phyloP scores from a whole-genome alignment of 768 basidiomycete species.

The Phylloporus sp. region DNA sequence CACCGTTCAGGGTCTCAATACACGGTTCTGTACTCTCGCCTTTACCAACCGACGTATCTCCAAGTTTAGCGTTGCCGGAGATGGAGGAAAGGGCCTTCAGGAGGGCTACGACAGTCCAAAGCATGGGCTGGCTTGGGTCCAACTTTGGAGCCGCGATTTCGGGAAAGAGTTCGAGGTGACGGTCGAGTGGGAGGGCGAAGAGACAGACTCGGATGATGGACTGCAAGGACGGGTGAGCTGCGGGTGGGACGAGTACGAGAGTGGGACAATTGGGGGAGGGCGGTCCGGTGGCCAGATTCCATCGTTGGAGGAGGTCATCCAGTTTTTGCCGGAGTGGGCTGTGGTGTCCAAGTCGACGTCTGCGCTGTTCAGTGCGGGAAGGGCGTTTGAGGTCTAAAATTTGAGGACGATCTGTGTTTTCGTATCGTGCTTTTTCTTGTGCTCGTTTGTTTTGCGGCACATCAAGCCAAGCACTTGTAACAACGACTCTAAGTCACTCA shows the following conservation, averaged over 20 bases:
- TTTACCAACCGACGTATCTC: conserved; percentile 46
- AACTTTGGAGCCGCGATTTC: conserved; percentile 62
- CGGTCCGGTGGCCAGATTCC: conserved; percentile 47
- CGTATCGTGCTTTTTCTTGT: background rate
- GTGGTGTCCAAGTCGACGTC: conserved; percentile 51
- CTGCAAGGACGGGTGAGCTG: conserved; percentile 49
- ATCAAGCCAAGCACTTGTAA: too few relatives aligned
- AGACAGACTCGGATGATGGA: conserved; percentile 10
- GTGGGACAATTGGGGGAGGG: conserved; percentile 46
- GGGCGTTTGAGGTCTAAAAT: conserved; percentile 20
- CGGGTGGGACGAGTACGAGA: conserved; percentile 66
- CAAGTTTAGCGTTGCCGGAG: conserved; percentile 37
- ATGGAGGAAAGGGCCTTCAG: conserved; percentile 35
- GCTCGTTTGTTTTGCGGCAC: background rate
- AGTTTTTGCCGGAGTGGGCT: conserved; percentile 65
- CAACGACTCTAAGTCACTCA: too few relatives aligned
- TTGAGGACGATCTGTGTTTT: conserved; percentile 7
- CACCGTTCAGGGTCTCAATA: conserved; percentile 50
- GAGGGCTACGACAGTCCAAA: conserved; percentile 36
- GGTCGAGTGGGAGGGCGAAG: conserved; percentile 41
- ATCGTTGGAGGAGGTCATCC: conserved; percentile 61
- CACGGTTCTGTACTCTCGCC: conserved; percentile 57
- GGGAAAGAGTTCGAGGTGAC: conserved; percentile 48
- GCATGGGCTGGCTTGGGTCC: conserved; percentile 36
- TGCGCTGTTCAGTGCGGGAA: conserved; percentile 53